phyloP scores from a whole-genome alignment of 129 eudicot genomes.

The Apium graveolens region DNA sequence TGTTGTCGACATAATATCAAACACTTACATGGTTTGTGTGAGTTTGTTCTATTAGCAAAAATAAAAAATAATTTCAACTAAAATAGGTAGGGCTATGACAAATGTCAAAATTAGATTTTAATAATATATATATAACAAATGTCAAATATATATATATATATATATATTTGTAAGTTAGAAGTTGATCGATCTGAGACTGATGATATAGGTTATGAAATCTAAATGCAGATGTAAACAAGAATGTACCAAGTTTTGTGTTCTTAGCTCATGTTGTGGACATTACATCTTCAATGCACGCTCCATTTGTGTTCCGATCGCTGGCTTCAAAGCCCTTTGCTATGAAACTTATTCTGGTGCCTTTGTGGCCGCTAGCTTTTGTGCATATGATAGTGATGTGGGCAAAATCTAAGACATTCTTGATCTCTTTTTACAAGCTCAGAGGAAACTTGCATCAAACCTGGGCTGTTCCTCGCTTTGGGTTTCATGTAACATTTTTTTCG shows the following conservation, averaged over 20 bases:
- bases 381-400: slow-evolving; percentile 81
- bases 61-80: no score
- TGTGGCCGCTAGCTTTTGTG: slow-evolving; percentile 32
- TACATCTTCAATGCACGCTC: slow-evolving; percentile 58
- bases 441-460: slow-evolving; percentile 76
- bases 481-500: slow-evolving; percentile 38
- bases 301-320: slow-evolving; percentile 46
- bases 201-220: no score
- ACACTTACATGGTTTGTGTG: no score
- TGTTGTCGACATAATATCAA: no score
- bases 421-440: slow-evolving; percentile 58
- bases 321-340: slow-evolving; percentile 41
- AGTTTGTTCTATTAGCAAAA: no score
- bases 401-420: slow-evolving; percentile 59
- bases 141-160: no score
- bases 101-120: no score
- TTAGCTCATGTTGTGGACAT: slow-evolving; percentile 84
- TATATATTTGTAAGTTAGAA: no score
- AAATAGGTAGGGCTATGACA: no score
- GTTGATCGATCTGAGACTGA: no score
- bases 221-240: slow-evolving; percentile 37
- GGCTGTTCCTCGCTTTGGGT: slow-evolving; percentile 86
- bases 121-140: no score
- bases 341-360: slow-evolving; percentile 33
- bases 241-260: slow-evolving; percentile 78